Conservation (phyloP, 345 rosid species). For the Eucalyptus camaldulensis region DNA sequence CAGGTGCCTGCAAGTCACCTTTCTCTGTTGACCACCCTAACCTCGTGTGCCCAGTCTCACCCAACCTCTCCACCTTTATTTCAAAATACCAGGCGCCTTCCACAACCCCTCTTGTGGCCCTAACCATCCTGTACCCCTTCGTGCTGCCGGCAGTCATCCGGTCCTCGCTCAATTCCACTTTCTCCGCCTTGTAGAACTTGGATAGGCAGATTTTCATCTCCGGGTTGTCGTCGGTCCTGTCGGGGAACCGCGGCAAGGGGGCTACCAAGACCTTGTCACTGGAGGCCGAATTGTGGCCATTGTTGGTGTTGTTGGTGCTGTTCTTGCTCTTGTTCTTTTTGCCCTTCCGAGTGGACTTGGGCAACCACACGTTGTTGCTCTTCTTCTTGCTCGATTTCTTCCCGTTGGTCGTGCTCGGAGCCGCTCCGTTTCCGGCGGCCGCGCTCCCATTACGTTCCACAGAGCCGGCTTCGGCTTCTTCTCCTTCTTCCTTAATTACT, state of each 20-base stretch:
- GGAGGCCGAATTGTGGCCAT: neutral
- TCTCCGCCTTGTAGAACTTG: slow-evolving; percentile 91
- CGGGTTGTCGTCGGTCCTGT: slow-evolving; percentile 66
- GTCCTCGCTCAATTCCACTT: slow-evolving; percentile 82
- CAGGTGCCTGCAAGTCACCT: slow-evolving; percentile 97
- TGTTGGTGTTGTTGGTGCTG: slow-evolving; percentile 16
- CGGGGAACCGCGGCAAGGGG: slow-evolving; percentile 71
- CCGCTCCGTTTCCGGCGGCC: neutral
- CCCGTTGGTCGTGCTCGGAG: neutral
- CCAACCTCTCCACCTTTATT: slow-evolving; percentile 60
- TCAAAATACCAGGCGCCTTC: slow-evolving; percentile 99
- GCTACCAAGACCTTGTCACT: slow-evolving; percentile 67
- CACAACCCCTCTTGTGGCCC: slow-evolving; percentile 87
- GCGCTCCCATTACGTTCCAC: neutral
- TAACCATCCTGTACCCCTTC: slow-evolving; percentile 95
- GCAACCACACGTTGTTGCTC: slow-evolving; percentile 61
- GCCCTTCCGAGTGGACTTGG: slow-evolving; percentile 78
- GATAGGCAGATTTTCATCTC: slow-evolving; percentile 76
- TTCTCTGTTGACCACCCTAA: slow-evolving; percentile 95
- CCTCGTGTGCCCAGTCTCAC: slow-evolving; percentile 91
- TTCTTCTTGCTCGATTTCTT: slow-evolving; percentile 84
- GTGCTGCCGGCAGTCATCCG: slow-evolving; percentile 80
- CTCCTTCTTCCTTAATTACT: neutral
- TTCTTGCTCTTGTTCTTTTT: slow-evolving; percentile 45
- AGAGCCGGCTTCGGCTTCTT: neutral